Evolutionary conservation across 768 basidiomycete genomes (phyloP).

Genomic region (Exidia glandulosa): DNA sequence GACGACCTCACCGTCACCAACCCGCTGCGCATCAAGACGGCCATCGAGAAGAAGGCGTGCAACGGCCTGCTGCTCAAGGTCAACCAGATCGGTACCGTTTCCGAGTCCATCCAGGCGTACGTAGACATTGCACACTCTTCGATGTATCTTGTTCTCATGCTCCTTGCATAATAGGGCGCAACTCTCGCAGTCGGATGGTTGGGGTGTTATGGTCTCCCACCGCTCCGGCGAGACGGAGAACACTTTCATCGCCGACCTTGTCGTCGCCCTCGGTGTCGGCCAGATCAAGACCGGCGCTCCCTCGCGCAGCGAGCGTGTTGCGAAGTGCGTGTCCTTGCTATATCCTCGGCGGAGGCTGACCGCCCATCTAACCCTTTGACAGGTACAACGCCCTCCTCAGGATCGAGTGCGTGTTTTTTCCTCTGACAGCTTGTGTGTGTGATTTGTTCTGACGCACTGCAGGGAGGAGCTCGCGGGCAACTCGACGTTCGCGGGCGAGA

Average conservation of each 20-base stretch:
- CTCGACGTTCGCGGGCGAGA: conserved; percentile 61
- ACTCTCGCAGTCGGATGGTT: conserved; percentile 88
- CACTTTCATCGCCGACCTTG: conserved; percentile 91
- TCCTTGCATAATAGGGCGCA: conserved; percentile 59
- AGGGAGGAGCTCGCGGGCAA: conserved; percentile 73
- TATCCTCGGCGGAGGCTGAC: neutral
- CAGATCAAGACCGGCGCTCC: conserved; percentile 99
- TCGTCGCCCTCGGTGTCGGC: conserved; percentile 83
- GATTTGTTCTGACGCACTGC: conserved; percentile 7
- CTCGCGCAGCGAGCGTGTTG: conserved; percentile 90
- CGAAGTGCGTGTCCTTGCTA: conserved; percentile 41
- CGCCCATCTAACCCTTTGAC: neutral
- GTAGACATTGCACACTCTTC: conserved; percentile 22
- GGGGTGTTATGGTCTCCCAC: conserved; percentile 99
- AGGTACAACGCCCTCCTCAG: conserved; percentile 73
- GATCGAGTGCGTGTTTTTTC: conserved; percentile 61
- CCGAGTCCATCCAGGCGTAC: conserved; percentile 96
- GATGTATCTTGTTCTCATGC: neutral
- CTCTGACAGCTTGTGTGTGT: neutral
- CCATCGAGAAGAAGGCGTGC: conserved; percentile 99
- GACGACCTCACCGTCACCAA: conserved; percentile 99
- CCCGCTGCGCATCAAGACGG: conserved; percentile 92
- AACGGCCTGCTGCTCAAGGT: conserved; percentile 98
- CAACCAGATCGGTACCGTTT: conserved; percentile 99
- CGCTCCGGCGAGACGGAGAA: conserved; percentile 98